Percentiles rank a stretch among this genome's conserved stretches.
phyloP scores from a whole-genome alignment of 345 rosid species.

The Nasturtium officinale region DNA sequence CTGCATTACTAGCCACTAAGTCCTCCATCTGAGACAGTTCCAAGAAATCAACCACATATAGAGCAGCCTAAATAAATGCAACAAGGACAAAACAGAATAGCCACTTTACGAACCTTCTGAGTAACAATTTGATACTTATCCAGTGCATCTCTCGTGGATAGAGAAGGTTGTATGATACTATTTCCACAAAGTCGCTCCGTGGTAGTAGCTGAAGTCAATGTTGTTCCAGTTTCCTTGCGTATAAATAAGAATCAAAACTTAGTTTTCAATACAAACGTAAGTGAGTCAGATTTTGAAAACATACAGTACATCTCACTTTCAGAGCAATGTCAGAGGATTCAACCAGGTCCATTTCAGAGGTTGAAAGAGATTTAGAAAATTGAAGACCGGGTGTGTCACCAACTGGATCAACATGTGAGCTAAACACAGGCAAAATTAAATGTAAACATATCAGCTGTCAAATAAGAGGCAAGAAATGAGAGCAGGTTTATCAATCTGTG shows the following conservation, averaged over 20 bases:
- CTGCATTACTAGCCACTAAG: constrained; percentile 63
- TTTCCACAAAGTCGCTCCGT: constrained; percentile 68
- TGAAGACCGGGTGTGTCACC: constrained; percentile 53
- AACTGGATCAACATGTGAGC: constrained; percentile 55
- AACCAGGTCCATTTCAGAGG: constrained; percentile 54
- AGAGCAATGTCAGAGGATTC: constrained; percentile 51
- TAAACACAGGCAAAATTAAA: constrained; percentile 51
- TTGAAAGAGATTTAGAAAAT: constrained; percentile 51
- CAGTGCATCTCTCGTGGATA: constrained; percentile 87
- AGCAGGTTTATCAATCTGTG: neutral
- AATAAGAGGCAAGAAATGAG: constrained; percentile 7
- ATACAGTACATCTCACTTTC: constrained; percentile 49
- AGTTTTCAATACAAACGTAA: constrained; percentile 17
- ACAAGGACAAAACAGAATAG: neutral
- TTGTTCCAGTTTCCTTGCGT: constrained; percentile 53
- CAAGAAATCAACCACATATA: constrained; percentile 31
- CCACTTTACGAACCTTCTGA: constrained; percentile 63
- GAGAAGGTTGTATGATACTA: constrained; percentile 62
- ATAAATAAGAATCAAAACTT: constrained; percentile 16
- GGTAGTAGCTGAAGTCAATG: constrained; percentile 56
- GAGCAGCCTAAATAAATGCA: neutral
- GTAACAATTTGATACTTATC: constrained; percentile 84
- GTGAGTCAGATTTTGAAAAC: constrained; percentile 19
- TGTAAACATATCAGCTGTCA: constrained; percentile 19
- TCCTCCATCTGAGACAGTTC: constrained; percentile 75